Evolutionary conservation across 1,284 basidiomycete species (phyloP).

Genomic region (Baeospora myosura): DNA sequence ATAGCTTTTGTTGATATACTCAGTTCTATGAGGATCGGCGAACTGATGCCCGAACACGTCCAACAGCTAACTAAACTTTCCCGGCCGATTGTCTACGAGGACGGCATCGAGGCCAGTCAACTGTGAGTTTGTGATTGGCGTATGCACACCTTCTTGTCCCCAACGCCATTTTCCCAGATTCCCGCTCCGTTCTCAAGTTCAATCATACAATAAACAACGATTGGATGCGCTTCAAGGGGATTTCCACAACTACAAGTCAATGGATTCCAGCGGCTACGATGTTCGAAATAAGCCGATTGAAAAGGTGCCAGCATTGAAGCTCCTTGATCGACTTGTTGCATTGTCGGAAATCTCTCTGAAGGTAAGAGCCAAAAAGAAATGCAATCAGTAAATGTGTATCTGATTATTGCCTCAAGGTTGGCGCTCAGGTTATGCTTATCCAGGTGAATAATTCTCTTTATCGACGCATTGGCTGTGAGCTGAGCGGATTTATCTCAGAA

Average conservation of each 20-base stretch:
- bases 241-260: too few species aligned
- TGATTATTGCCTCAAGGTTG: too few species aligned
- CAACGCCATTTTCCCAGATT: conserved; percentile 2
- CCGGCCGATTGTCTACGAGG: conserved; percentile 51
- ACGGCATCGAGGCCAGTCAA: conserved; percentile 79
- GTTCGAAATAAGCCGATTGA: too few species aligned
- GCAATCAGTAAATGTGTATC: conserved; percentile 35
- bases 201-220: too few species aligned
- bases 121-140: conserved; percentile 37
- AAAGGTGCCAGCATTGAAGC: not conserved
- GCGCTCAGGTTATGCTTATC: not conserved
- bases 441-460: not conserved
- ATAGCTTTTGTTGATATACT: conserved; percentile 83
- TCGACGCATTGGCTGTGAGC: conserved; percentile 17
- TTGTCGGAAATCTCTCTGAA: conserved; percentile 25
- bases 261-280: too few species aligned
- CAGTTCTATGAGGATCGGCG: conserved; percentile 85
- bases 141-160: conserved; percentile 3
- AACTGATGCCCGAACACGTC: conserved; percentile 41
- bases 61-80: conserved; percentile 54
- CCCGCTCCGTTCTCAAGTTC: too few species aligned
- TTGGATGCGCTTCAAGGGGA: too few species aligned
- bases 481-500: conserved; percentile 63
- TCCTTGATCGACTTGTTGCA: too few species aligned
- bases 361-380: conserved; percentile 18